Evolutionary conservation across 83 land plant species (phyloP), one percentile per base, ranked within the genome.

Genomic region (Picea mariana): DNA sequence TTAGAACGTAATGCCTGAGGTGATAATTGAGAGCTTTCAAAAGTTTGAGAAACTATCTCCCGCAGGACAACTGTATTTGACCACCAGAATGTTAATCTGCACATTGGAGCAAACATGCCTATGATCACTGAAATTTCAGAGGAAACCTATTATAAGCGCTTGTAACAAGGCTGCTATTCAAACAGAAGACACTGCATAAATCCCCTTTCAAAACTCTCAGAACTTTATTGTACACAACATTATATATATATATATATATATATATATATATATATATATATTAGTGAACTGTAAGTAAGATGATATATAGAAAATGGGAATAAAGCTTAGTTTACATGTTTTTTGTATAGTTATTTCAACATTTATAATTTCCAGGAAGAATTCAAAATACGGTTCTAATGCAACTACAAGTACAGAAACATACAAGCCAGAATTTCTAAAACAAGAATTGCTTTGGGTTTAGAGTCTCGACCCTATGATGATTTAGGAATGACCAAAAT

Each of bases 81-180:
- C 89, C 91, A 89, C 99, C 99, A 96, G 82, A 93, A 96, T 6
- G 95, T 95, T 81, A 96, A 92, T 92, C 99, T 96, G 82, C 68
- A 79, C n/a, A 61, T 6, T 16, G 66, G 1, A 69, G 59, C 23
- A 67, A 86, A 75, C 78, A 62, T 6, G 20, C 80, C 20, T 42
- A 62, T 60, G 24, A 63, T 5, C 78, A 40, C 27, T 21, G 12
- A 63, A 67, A 81, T 71, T 15, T n/a, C 23, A 38, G 11, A 24
- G 2, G 17, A 61, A 63, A 4, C 44, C 34, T 47, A n/a, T 26
- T 18, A 27, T 52, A 73, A 72, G n/a, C 21, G 62, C 12, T 62
- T 49, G 9, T 12, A 26, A 38, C 52, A 66, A 81, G 27, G 34
- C 38, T 34, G 12, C 20, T 27, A 62, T 76, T 38, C 21, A 67